These are phyloP conservation scores for Hyaloscypha hepaticicola DNA, from an alignment of 495 filamentous ascomycete species.

Conservation along the genomic window DNA sequence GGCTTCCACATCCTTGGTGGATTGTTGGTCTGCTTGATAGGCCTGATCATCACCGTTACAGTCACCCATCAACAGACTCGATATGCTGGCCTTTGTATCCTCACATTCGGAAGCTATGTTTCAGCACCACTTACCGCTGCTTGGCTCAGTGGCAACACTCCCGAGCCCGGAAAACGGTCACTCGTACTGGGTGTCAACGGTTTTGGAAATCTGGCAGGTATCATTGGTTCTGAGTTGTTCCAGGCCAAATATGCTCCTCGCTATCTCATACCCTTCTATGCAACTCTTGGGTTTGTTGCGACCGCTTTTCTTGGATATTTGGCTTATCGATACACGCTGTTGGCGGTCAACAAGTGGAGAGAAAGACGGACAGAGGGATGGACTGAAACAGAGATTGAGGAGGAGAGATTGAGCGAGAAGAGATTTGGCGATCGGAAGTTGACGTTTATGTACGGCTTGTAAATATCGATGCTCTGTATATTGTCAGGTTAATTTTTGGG, in stretches of 20 bases:
- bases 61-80: conserved; percentile 31
- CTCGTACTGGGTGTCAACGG: conserved; percentile 59
- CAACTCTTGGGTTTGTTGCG: conserved; percentile 43
- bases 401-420: background rate
- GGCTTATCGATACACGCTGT: conserved; percentile 33
- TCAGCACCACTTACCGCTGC: conserved; percentile 55
- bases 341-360: conserved; percentile 31
- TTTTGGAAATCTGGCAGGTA: conserved; percentile 57
- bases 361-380: conserved; percentile 20
- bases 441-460: conserved; percentile 13
- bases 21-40: conserved; percentile 44
- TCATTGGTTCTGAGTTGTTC: conserved; percentile 47
- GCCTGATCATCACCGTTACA: conserved; percentile 45
- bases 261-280: conserved; percentile 44
- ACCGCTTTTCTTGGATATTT: conserved; percentile 44
- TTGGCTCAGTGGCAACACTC: conserved; percentile 56
- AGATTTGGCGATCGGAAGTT: conserved; percentile 16
- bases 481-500: no score
- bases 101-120: conserved; percentile 54
- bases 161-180: conserved; percentile 49
- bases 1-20: conserved; percentile 50
- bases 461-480: background rate
- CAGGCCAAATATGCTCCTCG: conserved; percentile 39
- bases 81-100: conserved; percentile 53
- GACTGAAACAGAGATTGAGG: conserved; percentile 9